Evolutionary conservation across 306 rosid genomes (phyloP), one percentile per base, ranked within the genome.

Genomic region (Luffa acutangula): DNA sequence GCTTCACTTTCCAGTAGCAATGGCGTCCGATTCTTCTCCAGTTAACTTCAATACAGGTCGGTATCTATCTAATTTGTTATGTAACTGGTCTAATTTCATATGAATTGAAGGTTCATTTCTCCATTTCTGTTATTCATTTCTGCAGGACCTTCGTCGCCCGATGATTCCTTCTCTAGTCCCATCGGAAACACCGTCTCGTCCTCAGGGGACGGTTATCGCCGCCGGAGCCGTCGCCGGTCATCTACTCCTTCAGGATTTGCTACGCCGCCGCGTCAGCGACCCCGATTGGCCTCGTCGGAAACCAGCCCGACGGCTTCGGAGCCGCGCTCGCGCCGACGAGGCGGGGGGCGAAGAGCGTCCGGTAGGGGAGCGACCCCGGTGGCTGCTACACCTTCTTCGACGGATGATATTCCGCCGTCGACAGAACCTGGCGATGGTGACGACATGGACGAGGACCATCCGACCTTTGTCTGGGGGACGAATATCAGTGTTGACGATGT

Each of bases 401-500:
- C 97, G 0, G 97, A 89, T 15, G 97, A 95, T 60, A 39, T 67
- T 1, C 92, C 93, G 0, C 86, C 84, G 0, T 87, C 98, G 0
- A 92, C 98, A 0, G 98, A 95, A 33, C 97, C 93, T 1, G 97
- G 97, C 20, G 97, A 91, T 21, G 92, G 90, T 48, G 93, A 82
- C 33, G 90, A 86, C 82, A 83, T 85, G 86, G 97, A 95, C 42
- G 97, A 95, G 62, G 86, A 87, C 52, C 91, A 92, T 57, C 99
- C 96, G 21, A 93, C 97, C 36, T 91, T 58, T 25, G 99, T 95
- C 0, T 95, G 99, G 99, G 97, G 99, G 3, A 93, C 99, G 12
- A 93, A 89, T 52, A 93, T 95, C n/a, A 93, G 99, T 81, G 99
- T 95, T 0, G 93, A 95, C 37, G 99, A 95, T 48, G 99, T 95